Evolutionary conservation across 140 eudicot genomes (phyloP), one percentile per base, ranked within the genome.

Genomic region (Bidens hawaiensis): DNA sequence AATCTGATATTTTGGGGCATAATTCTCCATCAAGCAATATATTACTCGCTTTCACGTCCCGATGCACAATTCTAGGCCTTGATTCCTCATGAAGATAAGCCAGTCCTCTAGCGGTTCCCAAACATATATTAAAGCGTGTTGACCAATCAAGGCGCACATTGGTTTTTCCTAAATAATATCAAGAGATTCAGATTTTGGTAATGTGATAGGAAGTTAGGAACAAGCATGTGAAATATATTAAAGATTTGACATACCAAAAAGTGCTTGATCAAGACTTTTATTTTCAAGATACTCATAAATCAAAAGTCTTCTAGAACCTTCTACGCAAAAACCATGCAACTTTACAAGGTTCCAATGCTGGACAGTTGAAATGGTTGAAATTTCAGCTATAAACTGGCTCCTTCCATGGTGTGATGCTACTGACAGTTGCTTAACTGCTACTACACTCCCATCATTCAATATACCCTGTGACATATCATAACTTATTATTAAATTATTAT

Each of bases 1-100:
- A 81, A 67, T 81, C 86, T 9, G 83, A 76, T 55, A 81, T 76
- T 69, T 81, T 81, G 50, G 86, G 83, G 61, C 70, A 68, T 56
- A 81, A 71, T 31, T 77, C 86, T 13, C 65, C 58, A 51, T 81
- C 83, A 31, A 78, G 77, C 31, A 78, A 71, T 7, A 78, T 74
- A 51, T 78, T 78, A 51, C 83, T 78, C 19, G 83, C 75, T 24
- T 78, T 78, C 19, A 78, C 79, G 54, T 78, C 83, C 22, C 83
- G 52, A 24, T 78, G 83, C 54, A 78, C 79, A 46, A 78, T 69
- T 23, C 75, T 43, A 57, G 70, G 76, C 25, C 73, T 45, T 40
- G 76, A 63, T 59, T 78, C 83, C 41, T 78, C 74, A 57, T 78
- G 83, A 68, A 78, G 80, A 59, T 78, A 78, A 60, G 79, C 67